Evolutionary conservation across 768 basidiomycete species (phyloP).

Genomic region (Tricholoma bakamatsutake): DNA sequence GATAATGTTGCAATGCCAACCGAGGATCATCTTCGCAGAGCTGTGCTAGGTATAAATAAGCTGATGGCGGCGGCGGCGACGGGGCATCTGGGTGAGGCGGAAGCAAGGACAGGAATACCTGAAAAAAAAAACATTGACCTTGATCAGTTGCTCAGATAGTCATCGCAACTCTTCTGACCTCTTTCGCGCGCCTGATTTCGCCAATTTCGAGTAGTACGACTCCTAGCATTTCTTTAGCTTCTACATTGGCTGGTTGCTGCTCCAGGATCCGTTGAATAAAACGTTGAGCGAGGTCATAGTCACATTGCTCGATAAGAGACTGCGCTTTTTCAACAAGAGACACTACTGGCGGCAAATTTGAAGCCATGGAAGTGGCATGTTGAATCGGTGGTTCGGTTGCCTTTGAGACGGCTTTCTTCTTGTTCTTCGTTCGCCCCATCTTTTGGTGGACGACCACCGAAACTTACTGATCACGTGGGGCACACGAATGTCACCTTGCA

Average conservation of each 20-base stretch:
- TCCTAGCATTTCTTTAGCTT: conserved; percentile 78
- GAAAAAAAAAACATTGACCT: conserved; percentile 3
- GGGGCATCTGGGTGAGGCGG: conserved; percentile 59
- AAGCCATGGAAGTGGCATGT: conserved; percentile 8
- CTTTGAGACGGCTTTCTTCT: conserved; percentile 37
- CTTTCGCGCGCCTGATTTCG: conserved; percentile 64
- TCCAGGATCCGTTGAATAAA: conserved; percentile 68
- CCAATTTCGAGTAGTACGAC: conserved; percentile 76
- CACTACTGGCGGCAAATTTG: conserved; percentile 37
- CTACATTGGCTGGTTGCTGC: conserved; percentile 52
- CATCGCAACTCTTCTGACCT: conserved; percentile 34
- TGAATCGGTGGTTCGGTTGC: conserved; percentile 20
- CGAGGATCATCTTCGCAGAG: conserved; percentile 72
- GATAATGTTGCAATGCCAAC: conserved; percentile 68
- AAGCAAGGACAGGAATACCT: conserved; percentile 60
- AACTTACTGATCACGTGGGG: conserved; percentile 28
- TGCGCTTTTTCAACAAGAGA: conserved; percentile 74
- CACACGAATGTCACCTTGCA: no score
- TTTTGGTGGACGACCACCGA: not conserved
- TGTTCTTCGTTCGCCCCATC: conserved; percentile 55
- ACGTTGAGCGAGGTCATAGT: conserved; percentile 73
- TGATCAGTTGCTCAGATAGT: not conserved
- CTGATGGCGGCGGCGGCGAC: conserved; percentile 64
- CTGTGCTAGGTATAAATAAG: conserved; percentile 87
- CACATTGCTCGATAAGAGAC: conserved; percentile 74